Evolutionary conservation across 129 eudicot species (phyloP).

Genomic region (Centrapalus pauciflorus): DNA sequence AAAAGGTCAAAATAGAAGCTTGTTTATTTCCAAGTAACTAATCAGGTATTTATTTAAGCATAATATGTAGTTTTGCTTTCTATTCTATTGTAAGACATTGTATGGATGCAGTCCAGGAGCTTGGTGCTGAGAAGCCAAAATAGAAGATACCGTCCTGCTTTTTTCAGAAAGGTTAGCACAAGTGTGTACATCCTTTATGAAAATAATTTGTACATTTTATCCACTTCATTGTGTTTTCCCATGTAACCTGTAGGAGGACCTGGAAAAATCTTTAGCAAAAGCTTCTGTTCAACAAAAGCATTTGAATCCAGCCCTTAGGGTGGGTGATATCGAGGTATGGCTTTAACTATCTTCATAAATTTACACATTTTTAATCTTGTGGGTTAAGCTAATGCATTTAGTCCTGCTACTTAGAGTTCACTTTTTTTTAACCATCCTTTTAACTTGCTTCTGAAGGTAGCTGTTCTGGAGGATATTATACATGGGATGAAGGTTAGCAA

Average conservation of each 20-base stretch:
- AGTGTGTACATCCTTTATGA: not conserved
- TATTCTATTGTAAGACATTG: not conserved
- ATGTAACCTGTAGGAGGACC: slow-evolving; percentile 65
- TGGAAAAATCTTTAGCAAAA: slow-evolving; percentile 59
- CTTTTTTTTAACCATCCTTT: not conserved
- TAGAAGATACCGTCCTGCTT: slow-evolving; percentile 75
- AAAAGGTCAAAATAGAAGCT: not conserved
- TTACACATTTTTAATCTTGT: not conserved
- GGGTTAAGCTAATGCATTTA: no score
- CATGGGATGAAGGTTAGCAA: slow-evolving; percentile 77
- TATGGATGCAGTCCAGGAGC: slow-evolving; percentile 69
- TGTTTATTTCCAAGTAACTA: not conserved
- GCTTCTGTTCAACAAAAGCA: slow-evolving; percentile 56
- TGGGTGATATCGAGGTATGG: slow-evolving; percentile 68
- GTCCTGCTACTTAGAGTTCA: slow-evolving; percentile 9
- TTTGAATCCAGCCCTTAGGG: slow-evolving; percentile 57
- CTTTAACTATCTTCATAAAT: not conserved
- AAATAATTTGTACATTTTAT: not conserved
- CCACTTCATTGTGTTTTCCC: not conserved
- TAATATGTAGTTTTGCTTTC: not conserved
- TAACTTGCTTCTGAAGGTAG: slow-evolving; percentile 45
- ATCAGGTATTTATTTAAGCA: not conserved
- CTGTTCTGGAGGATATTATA: slow-evolving; percentile 79
- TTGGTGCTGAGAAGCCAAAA: slow-evolving; percentile 59
- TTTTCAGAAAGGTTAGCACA: slow-evolving; percentile 85